phyloP scores from a whole-genome alignment of 306 rosid genomes.

The Benincasa hispida region DNA sequence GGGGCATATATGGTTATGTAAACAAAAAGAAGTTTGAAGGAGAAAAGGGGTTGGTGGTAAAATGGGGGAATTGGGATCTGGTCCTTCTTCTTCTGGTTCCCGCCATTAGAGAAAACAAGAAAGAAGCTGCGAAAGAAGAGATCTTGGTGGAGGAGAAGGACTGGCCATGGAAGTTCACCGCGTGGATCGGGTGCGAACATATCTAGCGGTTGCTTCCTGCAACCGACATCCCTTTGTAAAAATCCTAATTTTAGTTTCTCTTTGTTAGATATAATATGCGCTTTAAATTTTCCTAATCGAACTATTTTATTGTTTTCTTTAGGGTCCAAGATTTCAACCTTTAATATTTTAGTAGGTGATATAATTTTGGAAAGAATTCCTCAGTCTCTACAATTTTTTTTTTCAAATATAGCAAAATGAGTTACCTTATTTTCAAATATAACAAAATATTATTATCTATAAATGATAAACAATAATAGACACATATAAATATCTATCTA shows the following conservation, averaged over 20 bases:
- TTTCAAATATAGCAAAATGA: too few species aligned
- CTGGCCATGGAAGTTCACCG: neutral
- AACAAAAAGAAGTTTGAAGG: neutral
- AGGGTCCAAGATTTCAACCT: too few species aligned
- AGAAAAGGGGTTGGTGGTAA: conserved; percentile 14
- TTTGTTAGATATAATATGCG: too few species aligned
- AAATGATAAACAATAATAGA: too few species aligned
- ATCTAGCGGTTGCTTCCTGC: neutral
- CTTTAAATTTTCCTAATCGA: too few species aligned
- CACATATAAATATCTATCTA: too few species aligned
- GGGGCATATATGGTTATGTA: neutral
- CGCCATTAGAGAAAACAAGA: conserved; percentile 15
- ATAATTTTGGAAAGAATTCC: too few species aligned
- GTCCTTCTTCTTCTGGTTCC: conserved; percentile 7
- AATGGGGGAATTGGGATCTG: neutral
- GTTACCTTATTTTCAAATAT: too few species aligned
- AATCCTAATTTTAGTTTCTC: neutral
- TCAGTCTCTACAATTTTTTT: too few species aligned
- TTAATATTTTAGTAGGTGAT: too few species aligned
- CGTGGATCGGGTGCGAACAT: neutral
- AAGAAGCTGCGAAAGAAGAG: neutral
- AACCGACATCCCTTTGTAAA: neutral
- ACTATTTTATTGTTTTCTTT: too few species aligned
- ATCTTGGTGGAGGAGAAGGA: neutral
- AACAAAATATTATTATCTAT: too few species aligned